Percentiles rank a stretch among this genome's conserved stretches.
Evolutionary conservation across 2,329 filamentous ascomycete species (phyloP).

Genomic region (Ophiosphaerella korrae): DNA sequence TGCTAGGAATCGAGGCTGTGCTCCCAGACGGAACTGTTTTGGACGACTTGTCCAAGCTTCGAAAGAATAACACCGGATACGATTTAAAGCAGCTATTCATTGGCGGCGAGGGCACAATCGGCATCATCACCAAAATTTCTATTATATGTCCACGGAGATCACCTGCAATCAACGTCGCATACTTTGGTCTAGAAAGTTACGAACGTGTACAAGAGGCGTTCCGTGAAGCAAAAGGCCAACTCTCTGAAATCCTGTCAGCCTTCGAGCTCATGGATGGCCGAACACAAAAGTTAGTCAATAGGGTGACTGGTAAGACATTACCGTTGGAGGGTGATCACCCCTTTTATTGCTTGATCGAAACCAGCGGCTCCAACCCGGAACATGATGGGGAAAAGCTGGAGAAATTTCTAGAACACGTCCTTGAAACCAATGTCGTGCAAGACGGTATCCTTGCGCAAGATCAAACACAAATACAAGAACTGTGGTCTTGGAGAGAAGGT

Average conservation of each 20-base stretch:
- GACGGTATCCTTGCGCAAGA: slow-evolving; percentile 94
- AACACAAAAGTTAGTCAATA: slow-evolving; percentile 67
- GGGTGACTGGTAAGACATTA: slow-evolving; percentile 74
- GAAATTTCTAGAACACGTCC: slow-evolving; percentile 86
- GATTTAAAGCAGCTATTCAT: slow-evolving; percentile 97
- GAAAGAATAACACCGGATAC: slow-evolving; percentile 99
- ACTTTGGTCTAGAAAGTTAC: slow-evolving; percentile 88
- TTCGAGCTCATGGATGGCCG: slow-evolving; percentile 96
- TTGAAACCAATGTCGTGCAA: slow-evolving; percentile 81
- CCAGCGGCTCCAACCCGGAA: slow-evolving; percentile 89
- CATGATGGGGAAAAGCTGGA: slow-evolving; percentile 92
- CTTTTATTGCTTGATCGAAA: slow-evolving; percentile 97
- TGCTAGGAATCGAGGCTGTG: slow-evolving; percentile 91
- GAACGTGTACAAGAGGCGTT: slow-evolving; percentile 88
- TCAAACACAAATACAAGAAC: slow-evolving; percentile 81
- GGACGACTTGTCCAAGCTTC: slow-evolving; percentile 82
- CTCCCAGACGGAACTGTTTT: slow-evolving; percentile 91
- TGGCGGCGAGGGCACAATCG: slow-evolving; percentile 91
- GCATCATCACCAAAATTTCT: slow-evolving; percentile 88
- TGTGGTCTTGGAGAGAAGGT: slow-evolving; percentile 94
- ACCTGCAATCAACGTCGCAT: slow-evolving; percentile 89
- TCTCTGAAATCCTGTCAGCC: slow-evolving; percentile 93
- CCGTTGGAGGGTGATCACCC: slow-evolving; percentile 84
- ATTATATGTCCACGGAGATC: slow-evolving; percentile 88
- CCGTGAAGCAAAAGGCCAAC: slow-evolving; percentile 83